Evolutionary conservation across 1,139 yeast genomes (phyloP).

Genomic region (Pneumocystis carinii): DNA sequence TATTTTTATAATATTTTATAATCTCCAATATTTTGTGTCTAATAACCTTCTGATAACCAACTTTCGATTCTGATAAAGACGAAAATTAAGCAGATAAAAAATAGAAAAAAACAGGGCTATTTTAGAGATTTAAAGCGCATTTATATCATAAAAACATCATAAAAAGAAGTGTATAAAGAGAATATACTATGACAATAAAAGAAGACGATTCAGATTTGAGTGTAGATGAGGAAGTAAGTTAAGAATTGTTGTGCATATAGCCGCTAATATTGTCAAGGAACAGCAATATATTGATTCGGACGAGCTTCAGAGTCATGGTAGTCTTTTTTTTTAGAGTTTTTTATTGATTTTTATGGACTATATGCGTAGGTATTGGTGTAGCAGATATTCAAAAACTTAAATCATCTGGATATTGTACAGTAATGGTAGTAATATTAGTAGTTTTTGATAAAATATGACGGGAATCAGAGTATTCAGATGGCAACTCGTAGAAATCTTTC

Average conservation of each 20-base stretch:
- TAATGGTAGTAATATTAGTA: conserved; percentile 27
- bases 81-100: background rate
- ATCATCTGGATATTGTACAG: conserved; percentile 39
- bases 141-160: background rate
- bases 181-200: background rate
- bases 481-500: conserved; percentile 39
- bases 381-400: conserved; percentile 42
- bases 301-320: conserved; percentile 40
- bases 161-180: background rate
- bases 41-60: background rate
- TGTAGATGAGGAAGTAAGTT: background rate
- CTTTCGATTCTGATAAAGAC: background rate
- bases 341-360: background rate
- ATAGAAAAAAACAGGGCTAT: background rate
- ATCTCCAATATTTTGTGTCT: background rate
- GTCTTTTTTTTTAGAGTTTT: background rate
- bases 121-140: background rate
- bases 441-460: background rate
- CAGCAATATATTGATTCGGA: conserved; percentile 30
- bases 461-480: conserved; percentile 33
- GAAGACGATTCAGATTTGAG: background rate
- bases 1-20: background rate
- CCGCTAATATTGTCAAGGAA: background rate
- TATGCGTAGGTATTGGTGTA: conserved; percentile 31
- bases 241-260: background rate